Base-by-base conservation (phyloP, 805 yeast species). In the Starmerella sirachaensis region DNA sequence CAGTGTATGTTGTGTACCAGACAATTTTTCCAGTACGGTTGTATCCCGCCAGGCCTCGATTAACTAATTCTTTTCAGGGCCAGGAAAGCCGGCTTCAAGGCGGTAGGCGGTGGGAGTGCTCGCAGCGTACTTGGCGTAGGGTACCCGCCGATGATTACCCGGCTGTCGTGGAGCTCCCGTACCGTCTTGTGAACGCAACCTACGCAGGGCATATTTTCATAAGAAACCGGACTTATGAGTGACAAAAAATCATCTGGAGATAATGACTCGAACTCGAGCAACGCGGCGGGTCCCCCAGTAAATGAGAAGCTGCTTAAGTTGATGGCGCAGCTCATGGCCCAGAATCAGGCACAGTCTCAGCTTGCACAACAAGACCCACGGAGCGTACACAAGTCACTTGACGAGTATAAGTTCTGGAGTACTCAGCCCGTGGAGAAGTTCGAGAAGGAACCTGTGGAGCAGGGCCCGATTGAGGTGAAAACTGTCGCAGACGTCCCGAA, bases 391-490 rank as follows among this genome's bases (percentile, higher is more conserved):
- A 61, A 62, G 46, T 46, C 76, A 17, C 84, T 85, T 81, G 75
- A 80, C 36, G 93, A 86, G 54, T 83, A 86, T 65, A 83, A 81
- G 62, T 91, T 91, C 62, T 91, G 98, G 98, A 82, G 80, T 54
- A 91, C 98, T 2, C 98, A 91, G 61, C 98, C 98, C 0, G 97
- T 91, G 16, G 71, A 85, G 7, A 66, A 66, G 21, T 74, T 86
- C 46, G 81, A 81, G 54, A 91, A 78, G 52, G 57, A 64, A 30
- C 66, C 78, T 31, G 66, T 86, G 47, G 93, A 85, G 50, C 48
- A 52, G 6, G 47, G 47, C 7, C 47, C 49, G 3, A 21, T 45
- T 6, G 38, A 40, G 31, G 31, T 20, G 22, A 83, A 82, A 55
- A 74, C 74, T 0, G 76, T 86, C 2, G 79, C 60, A 4, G 85